These are phyloP conservation scores for Aspergillus panamensis DNA, from an alignment of 495 filamentous ascomycete species.

Conservation along the genomic window DNA sequence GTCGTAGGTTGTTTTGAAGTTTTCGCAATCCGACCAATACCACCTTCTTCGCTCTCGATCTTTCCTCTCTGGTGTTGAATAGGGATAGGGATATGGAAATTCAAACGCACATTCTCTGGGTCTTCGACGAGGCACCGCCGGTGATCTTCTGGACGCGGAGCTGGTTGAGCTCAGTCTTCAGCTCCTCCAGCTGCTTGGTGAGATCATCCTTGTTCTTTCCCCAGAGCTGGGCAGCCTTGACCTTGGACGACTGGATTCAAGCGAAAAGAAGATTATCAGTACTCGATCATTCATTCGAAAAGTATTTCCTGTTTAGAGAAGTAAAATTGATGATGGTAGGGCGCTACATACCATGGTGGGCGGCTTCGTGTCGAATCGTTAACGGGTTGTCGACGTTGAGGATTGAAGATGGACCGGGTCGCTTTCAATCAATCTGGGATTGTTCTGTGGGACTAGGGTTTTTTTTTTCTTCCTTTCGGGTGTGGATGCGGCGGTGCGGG, in stretches of 20 bases:
- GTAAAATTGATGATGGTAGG: background rate
- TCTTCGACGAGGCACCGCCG: slow-evolving; percentile 85
- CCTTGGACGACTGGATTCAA: slow-evolving; percentile 72
- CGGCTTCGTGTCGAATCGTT: slow-evolving; percentile 44
- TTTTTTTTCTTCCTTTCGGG: slow-evolving; percentile 31
- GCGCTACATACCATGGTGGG: slow-evolving; percentile 47
- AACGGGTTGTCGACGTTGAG: slow-evolving; percentile 45
- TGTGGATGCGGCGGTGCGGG: slow-evolving; percentile 1
- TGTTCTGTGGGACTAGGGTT: slow-evolving; percentile 54
- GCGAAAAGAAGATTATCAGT: slow-evolving; percentile 17
- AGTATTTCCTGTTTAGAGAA: slow-evolving; percentile 1
- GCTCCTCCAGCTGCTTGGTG: slow-evolving; percentile 84
- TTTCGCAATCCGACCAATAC: slow-evolving; percentile 7
- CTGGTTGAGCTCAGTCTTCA: slow-evolving; percentile 90
- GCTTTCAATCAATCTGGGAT: slow-evolving; percentile 34
- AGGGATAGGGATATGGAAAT: slow-evolving; percentile 18
- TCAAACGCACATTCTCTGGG: slow-evolving; percentile 87
- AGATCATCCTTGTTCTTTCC: slow-evolving; percentile 98
- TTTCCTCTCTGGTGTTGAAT: background rate
- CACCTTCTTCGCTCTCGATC: background rate
- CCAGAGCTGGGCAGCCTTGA: slow-evolving; percentile 95
- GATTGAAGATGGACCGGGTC: slow-evolving; percentile 48
- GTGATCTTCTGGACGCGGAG: slow-evolving; percentile 97
- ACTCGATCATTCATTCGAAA: background rate
- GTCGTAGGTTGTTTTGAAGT: background rate